A percentile compares a stretch with the other conserved stretches of the same genome.
These are phyloP conservation scores for Gregarina niphandrodes DNA, from an alignment of 169 alveolate genomes.

Conservation along the genomic window DNA sequence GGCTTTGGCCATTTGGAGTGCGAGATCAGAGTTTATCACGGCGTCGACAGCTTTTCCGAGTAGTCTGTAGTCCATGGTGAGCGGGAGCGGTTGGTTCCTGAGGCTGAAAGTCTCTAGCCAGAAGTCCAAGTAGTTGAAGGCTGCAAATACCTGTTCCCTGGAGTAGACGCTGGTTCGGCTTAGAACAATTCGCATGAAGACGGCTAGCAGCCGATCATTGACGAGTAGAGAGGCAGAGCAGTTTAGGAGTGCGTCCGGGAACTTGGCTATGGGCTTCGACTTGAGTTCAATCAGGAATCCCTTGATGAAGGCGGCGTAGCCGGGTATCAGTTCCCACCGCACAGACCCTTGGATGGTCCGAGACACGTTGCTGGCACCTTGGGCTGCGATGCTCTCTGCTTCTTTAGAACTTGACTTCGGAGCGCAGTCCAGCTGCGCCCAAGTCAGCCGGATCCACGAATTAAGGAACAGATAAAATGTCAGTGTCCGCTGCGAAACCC, in stretches of 20 bases:
- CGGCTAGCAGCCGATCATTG: slow-evolving; percentile 14
- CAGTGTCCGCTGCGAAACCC: too few species aligned
- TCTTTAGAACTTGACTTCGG: too few species aligned
- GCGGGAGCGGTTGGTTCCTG: slow-evolving; percentile 15
- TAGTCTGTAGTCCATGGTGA: slow-evolving; percentile 14
- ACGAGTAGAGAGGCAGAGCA: slow-evolving; percentile 17
- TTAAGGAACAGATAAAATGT: too few species aligned
- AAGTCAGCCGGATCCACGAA: too few species aligned
- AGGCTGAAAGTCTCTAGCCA: slow-evolving; percentile 7
- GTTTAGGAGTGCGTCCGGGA: slow-evolving; percentile 17
- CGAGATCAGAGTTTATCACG: slow-evolving; percentile 9
- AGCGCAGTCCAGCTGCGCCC: too few species aligned
- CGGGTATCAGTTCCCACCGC: slow-evolving; percentile 17
- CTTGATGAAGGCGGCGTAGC: slow-evolving; percentile 14
- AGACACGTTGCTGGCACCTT: too few species aligned
- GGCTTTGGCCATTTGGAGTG: slow-evolving; percentile 12
- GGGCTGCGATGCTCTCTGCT: too few species aligned
- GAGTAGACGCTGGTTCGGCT: slow-evolving; percentile 10
- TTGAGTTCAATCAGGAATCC: slow-evolving; percentile 18
- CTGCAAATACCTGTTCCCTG: slow-evolving; percentile 11
- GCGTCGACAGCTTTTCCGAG: slow-evolving; percentile 10
- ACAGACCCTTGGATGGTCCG: not conserved
- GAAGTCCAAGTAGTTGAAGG: slow-evolving; percentile 20
- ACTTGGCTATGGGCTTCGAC: slow-evolving; percentile 4
- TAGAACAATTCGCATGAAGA: slow-evolving; percentile 13